A percentile compares a stretch with the other conserved stretches of the same genome.
phyloP scores from a whole-genome alignment of 345 rosid genomes.

The Lepidium aucheri region DNA sequence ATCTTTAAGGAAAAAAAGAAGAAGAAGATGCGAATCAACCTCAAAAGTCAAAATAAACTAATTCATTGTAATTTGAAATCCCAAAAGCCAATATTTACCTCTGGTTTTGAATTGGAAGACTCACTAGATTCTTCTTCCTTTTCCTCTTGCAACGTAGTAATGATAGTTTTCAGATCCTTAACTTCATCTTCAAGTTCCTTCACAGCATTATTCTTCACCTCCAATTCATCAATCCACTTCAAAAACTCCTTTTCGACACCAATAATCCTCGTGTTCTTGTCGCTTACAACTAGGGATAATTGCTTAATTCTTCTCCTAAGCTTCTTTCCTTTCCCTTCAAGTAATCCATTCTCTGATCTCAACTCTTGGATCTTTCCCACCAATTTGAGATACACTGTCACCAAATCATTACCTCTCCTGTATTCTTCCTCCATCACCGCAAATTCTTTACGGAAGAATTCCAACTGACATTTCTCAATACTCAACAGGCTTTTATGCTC shows the following conservation, averaged over 20 bases:
- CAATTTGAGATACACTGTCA: constrained; percentile 27
- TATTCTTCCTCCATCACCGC: constrained; percentile 38
- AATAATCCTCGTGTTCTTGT: constrained; percentile 28
- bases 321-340: constrained; percentile 45
- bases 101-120: constrained; percentile 16
- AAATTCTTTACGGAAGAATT: constrained; percentile 42
- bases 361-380: constrained; percentile 31
- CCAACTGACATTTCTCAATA: constrained; percentile 34
- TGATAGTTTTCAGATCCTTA: constrained; percentile 19
- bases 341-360: constrained; percentile 37
- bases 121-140: constrained; percentile 28
- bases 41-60: too few species aligned
- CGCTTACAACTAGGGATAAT: constrained; percentile 24
- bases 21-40: background rate
- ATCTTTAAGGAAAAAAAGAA: background rate
- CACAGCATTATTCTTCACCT: constrained; percentile 18
- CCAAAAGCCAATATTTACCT: constrained; percentile 26
- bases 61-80: background rate
- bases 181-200: constrained; percentile 39
- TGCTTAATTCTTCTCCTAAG: constrained; percentile 32
- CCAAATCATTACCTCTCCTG: constrained; percentile 33
- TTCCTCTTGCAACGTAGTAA: constrained; percentile 32
- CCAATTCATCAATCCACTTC: constrained; percentile 24
- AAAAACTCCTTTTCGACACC: constrained; percentile 33
- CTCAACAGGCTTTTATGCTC: constrained; percentile 41